Evolutionary conservation across 2,329 filamentous ascomycete species (phyloP).

Genomic region (Alternaria consortialis): DNA sequence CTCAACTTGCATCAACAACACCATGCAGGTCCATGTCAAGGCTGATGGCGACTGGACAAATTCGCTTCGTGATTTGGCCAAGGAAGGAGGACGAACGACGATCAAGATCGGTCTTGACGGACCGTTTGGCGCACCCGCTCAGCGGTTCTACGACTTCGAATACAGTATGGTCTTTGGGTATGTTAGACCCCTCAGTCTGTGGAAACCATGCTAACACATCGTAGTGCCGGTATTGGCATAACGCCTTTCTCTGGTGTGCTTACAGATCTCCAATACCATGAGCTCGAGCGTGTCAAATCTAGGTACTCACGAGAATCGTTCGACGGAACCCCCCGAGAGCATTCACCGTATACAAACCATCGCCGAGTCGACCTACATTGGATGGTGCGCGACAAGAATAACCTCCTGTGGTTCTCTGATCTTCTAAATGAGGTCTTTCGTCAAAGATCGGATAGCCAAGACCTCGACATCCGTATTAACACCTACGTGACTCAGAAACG

Average conservation of each 20-base stretch:
- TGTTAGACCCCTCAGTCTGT: not conserved
- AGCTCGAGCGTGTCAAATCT: constrained; percentile 47
- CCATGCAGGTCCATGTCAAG: constrained; percentile 67
- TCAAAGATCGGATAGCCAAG: constrained; percentile 44
- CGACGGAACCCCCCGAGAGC: constrained; percentile 12
- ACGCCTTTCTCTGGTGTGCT: constrained; percentile 67
- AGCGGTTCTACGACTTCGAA: constrained; percentile 67
- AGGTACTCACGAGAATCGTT: constrained; percentile 17
- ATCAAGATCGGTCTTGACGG: constrained; percentile 66
- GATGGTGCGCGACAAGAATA: constrained; percentile 66
- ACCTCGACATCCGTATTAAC: constrained; percentile 64
- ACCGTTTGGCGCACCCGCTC: constrained; percentile 66
- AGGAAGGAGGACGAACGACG: constrained; percentile 44
- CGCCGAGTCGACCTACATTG: constrained; percentile 68
- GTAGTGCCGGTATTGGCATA: constrained; percentile 64
- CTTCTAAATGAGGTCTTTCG: constrained; percentile 60
- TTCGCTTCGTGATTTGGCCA: constrained; percentile 56
- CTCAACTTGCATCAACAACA: constrained; percentile 62
- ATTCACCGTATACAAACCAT: constrained; percentile 50
- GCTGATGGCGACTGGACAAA: constrained; percentile 67
- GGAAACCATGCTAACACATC: not conserved
- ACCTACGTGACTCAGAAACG: constrained; percentile 67
- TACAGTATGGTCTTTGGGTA: constrained; percentile 63
- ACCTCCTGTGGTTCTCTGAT: constrained; percentile 66
- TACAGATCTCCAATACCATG: constrained; percentile 61